Base-by-base conservation (phyloP, 2,329 filamentous ascomycete species). In the Fonsecaea multimorphosa region DNA sequence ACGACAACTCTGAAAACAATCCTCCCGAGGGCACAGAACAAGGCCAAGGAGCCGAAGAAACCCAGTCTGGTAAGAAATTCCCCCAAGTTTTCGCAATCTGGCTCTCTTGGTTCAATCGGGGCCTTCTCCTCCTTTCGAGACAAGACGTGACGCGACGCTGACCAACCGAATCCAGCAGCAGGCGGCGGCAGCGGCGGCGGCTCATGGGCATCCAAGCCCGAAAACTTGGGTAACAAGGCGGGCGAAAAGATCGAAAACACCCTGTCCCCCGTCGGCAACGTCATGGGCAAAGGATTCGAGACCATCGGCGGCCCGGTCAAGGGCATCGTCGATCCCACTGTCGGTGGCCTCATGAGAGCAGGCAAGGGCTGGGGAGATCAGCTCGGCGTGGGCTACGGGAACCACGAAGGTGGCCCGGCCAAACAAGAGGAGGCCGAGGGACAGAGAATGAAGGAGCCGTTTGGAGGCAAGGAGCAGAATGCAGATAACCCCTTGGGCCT, bases 381-480 rank as follows among this genome's bases (percentile, higher is more conserved):
- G 40, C 19, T 69, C 9, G 71, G 70, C 11, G 68, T 70, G 34
- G 69, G 70, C 22, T 71, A 66, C 44, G 71, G 72, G 24, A 73
- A 73, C 29, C 54, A 68, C 49, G 71, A 71, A 53, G 70, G 70
- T n/a, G 70, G 70, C 2, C 69, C 69, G 9, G 68, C 70, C 38
- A 72, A 72, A 52, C 58, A 65, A 32, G 27, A 66, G 63, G 68
- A 72, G 63, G 68, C 66, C 12, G 69, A 72, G 61, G 58, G 58
- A 27, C 31, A 70, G 34, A 68, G 63, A 44, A 63, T 72, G 65
- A 72, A 72, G 59, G 64, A 71, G 52, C 63, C 61, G 6, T 63
- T 73, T 29, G 73, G 70, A 7, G 72, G 72, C 12, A 68, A 74
- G 58, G 72, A 73, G 46, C 72, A 73, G 67, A 73, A 58, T 14